Percentiles rank a stretch among this genome's conserved stretches.
phyloP scores from a whole-genome alignment of 768 basidiomycete genomes.

The Collybia sordida region DNA sequence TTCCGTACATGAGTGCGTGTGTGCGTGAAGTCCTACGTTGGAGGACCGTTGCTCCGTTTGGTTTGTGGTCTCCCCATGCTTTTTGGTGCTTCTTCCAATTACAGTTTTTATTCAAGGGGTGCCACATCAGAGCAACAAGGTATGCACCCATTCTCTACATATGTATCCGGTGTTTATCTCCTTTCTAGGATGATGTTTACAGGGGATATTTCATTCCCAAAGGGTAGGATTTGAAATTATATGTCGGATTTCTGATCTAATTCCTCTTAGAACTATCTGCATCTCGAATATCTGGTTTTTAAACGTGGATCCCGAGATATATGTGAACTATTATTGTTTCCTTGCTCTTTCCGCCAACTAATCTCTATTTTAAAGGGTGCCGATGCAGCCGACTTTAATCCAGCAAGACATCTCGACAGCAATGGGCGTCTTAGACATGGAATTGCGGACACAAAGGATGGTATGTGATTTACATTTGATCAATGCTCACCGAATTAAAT shows the following conservation, averaged over 20 bases:
- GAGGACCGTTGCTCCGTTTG: slow-evolving; percentile 21
- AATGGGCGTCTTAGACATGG: neutral
- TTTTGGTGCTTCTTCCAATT: neutral
- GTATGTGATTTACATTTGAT: neutral
- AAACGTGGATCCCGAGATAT: neutral
- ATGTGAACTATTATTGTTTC: neutral
- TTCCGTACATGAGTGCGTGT: slow-evolving; percentile 29
- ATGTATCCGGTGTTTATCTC: neutral
- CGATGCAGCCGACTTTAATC: neutral
- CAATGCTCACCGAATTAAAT: neutral
- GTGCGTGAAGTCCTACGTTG: slow-evolving; percentile 29
- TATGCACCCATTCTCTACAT: neutral
- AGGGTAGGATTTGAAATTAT: slow-evolving; percentile 7
- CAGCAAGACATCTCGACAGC: neutral
- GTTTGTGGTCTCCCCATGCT: slow-evolving; percentile 9
- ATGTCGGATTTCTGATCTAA: neutral
- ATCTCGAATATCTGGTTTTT: neutral
- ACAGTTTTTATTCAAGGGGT: neutral
- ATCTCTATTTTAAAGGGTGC: neutral
- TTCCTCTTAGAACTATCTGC: neutral
- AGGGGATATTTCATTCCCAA: slow-evolving; percentile 13
- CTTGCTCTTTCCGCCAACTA: neutral
- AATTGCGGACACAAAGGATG: slow-evolving; percentile 2
- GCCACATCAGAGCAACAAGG: neutral
- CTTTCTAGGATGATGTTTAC: slow-evolving; percentile 8